Percentiles rank a stretch among this genome's conserved stretches.
Conservation (phyloP, 164 flowering plant species). For the Aristolochia californica region DNA sequence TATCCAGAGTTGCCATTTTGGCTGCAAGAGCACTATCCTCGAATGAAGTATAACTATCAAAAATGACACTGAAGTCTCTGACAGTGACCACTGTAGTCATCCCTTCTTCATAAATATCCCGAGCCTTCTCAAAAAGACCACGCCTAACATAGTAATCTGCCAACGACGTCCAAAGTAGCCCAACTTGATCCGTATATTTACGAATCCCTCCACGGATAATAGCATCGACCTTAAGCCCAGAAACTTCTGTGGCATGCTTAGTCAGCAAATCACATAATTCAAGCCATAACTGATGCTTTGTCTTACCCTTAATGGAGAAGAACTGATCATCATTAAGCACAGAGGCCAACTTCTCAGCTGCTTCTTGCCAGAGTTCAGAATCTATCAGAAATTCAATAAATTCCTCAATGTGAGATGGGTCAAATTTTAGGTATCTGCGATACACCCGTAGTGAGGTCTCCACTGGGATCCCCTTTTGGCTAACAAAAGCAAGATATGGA, state of each 20-base stretch:
- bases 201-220: slow-evolving; percentile 6
- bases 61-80: slow-evolving; percentile 84
- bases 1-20: slow-evolving; percentile 55
- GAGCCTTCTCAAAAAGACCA: slow-evolving; percentile 66
- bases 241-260: too few species aligned
- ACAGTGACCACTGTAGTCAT: slow-evolving; percentile 78
- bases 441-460: slow-evolving; percentile 91
- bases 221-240: slow-evolving; percentile 78
- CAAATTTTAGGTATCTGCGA: slow-evolving; percentile 81
- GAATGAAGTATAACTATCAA: slow-evolving; percentile 77
- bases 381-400: slow-evolving; percentile 76
- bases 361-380: slow-evolving; percentile 75
- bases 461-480: slow-evolving; percentile 70
- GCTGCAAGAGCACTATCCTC: slow-evolving; percentile 72
- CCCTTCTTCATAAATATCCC: slow-evolving; percentile 93
- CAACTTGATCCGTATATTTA: too few species aligned
- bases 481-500: slow-evolving; percentile 54
- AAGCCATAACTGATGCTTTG: too few species aligned
- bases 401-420: slow-evolving; percentile 84
- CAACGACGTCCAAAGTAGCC: slow-evolving; percentile 31
- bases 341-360: slow-evolving; percentile 73
- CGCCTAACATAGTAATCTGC: slow-evolving; percentile 43
- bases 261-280: background rate
- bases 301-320: too few species aligned
- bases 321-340: too few species aligned